A percentile compares a stretch with the other conserved stretches of the same genome.
phyloP scores from a whole-genome alignment of 371 early-diverging fungal genomes.

The Sporodiniella umbellata region DNA sequence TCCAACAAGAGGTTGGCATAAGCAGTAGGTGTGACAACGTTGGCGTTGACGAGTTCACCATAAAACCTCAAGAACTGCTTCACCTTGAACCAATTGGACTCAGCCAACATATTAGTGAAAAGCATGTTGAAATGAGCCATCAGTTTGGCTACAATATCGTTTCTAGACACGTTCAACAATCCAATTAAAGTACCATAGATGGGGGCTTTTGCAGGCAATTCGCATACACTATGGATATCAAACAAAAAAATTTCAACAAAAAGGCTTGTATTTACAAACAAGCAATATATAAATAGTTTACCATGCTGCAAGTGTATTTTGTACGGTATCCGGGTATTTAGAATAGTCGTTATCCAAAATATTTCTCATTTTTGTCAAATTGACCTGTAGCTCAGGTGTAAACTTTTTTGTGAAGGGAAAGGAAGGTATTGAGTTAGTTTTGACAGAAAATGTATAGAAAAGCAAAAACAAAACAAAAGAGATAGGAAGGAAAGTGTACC shows the following conservation, averaged over 20 bases:
- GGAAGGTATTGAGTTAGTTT: too few species aligned
- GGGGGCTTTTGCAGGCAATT: constrained; percentile 78
- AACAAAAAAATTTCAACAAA: not conserved
- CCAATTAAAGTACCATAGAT: constrained; percentile 78
- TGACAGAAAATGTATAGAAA: not conserved
- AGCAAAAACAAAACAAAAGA: too few species aligned
- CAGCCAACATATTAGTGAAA: constrained; percentile 45
- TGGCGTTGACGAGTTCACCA: constrained; percentile 77
- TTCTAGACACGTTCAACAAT: constrained; percentile 63
- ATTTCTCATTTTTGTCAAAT: constrained; percentile 67
- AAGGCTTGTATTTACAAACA: too few species aligned
- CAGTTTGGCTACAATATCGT: constrained; percentile 30
- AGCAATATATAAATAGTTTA: constrained; percentile 23
- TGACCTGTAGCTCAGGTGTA: constrained; percentile 55
- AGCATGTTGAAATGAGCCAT: constrained; percentile 36
- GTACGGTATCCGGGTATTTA: constrained; percentile 61
- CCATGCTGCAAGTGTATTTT: constrained; percentile 65
- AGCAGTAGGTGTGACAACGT: constrained; percentile 67
- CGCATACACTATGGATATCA: constrained; percentile 50
- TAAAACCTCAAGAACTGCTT: constrained; percentile 80
- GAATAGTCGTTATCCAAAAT: constrained; percentile 68
- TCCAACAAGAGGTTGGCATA: constrained; percentile 60
- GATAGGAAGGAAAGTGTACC: constrained; percentile 31
- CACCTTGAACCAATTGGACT: constrained; percentile 66
- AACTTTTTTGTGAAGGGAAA: too few species aligned